Evolutionary conservation across 352 stramenopile species (phyloP), one percentile per base, ranked within the genome.

Genomic region (Thalassiosira exigua): DNA sequence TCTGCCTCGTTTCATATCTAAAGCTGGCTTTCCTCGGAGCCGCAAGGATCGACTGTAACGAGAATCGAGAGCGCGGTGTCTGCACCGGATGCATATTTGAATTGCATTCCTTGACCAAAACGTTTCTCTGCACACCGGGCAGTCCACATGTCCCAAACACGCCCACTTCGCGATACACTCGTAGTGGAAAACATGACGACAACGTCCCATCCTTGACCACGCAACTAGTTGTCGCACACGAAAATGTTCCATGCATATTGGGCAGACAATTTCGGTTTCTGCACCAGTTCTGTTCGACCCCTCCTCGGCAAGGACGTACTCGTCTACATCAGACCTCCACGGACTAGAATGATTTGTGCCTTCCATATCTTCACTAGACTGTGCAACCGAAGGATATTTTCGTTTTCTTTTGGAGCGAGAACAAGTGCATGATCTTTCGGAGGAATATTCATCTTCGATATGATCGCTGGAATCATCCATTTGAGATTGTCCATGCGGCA

Each of bases 401-500:
- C 44, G n/a, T 51, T 60, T 57, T 59, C 27, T 74, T n/a, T 53
- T 74, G 39, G 9, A 74, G 24, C 32, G 50, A 26, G 11, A 39
- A 7, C 22, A 19, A 7, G 24, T 22, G 17, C 29, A 57, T 32
- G 3, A 24, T 21, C 39, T 12, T 51, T 64, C 30, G 14, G 33
- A n/a, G 5, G 17, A 19, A n/a, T 53, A n/a, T 57, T 54, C 64
- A 52, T 57, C 52, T 21, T 64, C 51, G 51, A 14, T 14, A 14
- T 53, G 4, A 39, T n/a, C 22, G n/a, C 32, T 27, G 21, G 4
- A 22, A 17, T 60, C 48, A 60, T 50, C 27, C 14, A 32, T 46
- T 14, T 61, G 65, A 48, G 65, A 74, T 57, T 74, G 65, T 26
- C 53, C 65, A 74, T 74, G 65, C 9, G 65, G 14, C 21, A 74